phyloP scores from a whole-genome alignment of 805 yeast genomes.

The Huiozyma sinensis region DNA sequence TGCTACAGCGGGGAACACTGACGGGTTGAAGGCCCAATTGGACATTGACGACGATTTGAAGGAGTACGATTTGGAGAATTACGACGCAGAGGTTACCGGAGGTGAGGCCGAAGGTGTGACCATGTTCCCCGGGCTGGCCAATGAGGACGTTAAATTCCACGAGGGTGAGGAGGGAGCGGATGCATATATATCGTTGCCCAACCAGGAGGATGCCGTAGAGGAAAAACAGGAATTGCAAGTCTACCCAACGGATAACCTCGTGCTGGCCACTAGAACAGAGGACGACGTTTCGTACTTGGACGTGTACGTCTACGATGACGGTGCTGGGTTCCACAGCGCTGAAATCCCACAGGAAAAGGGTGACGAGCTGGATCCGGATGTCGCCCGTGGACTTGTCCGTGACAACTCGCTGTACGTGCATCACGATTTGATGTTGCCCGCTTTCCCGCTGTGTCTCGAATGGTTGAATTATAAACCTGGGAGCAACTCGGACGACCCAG shows the following conservation, averaged over 20 bases:
- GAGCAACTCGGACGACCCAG: slow-evolving; percentile 40
- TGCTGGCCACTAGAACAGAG: slow-evolving; percentile 88
- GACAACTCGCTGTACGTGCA: slow-evolving; percentile 79
- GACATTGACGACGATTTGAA: slow-evolving; percentile 77
- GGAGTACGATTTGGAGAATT: slow-evolving; percentile 78
- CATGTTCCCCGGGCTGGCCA: slow-evolving; percentile 63
- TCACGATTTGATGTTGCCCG: slow-evolving; percentile 93
- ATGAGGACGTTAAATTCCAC: slow-evolving; percentile 46
- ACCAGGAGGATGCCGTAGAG: slow-evolving; percentile 49
- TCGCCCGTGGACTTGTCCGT: slow-evolving; percentile 60
- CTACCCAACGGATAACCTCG: slow-evolving; percentile 79
- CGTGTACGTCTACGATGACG: slow-evolving; percentile 89
- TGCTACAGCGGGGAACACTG: slow-evolving; percentile 6
- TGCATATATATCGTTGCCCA: slow-evolving; percentile 37
- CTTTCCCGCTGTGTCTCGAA: slow-evolving; percentile 93
- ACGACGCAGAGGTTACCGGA: slow-evolving; percentile 54
- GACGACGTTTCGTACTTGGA: slow-evolving; percentile 89
- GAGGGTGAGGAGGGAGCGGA: slow-evolving; percentile 35
- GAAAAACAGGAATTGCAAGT: slow-evolving; percentile 79
- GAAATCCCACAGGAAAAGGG: slow-evolving; percentile 53
- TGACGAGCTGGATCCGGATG: slow-evolving; percentile 61
- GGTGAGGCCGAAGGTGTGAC: slow-evolving; percentile 51
- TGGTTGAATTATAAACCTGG: slow-evolving; percentile 78
- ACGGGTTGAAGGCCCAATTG: slow-evolving; percentile 36
- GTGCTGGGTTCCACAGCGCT: slow-evolving; percentile 71